These are phyloP conservation scores for Capsicum chinense DNA, from an alignment of 257 asterid genomes.

Conservation along the genomic window DNA sequence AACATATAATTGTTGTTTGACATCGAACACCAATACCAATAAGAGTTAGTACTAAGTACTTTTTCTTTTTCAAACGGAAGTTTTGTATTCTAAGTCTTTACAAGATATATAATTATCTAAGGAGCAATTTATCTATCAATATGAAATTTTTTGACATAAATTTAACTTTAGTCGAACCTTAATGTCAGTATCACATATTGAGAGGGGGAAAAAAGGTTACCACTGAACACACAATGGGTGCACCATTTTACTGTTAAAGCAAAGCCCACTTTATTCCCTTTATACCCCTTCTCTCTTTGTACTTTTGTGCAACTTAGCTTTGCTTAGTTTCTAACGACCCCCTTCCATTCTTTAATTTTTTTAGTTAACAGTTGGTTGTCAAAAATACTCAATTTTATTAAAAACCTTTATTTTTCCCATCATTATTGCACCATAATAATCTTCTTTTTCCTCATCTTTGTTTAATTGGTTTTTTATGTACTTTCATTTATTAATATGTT, in stretches of 20 bases:
- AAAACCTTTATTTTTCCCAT: not conserved
- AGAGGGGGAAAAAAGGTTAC: no score
- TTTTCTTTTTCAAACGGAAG: not conserved
- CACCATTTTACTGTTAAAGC: constrained; percentile 21
- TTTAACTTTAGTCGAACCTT: no score
- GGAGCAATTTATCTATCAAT: no score
- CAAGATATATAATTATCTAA: not conserved
- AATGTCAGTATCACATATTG: no score
- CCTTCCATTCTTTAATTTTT: not conserved
- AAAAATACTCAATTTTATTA: not conserved
- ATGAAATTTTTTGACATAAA: no score
- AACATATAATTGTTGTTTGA: not conserved
- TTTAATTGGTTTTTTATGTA: not conserved
- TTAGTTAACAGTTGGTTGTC: constrained; percentile 6
- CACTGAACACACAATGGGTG: not conserved
- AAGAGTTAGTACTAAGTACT: not conserved
- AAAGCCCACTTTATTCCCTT: constrained; percentile 11
- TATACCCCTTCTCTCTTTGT: not conserved
- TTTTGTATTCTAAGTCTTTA: not conserved
- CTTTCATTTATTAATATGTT: not conserved
- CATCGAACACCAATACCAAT: no score
- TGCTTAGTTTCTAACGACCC: constrained; percentile 21
- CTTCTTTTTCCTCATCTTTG: not conserved
- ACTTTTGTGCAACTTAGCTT: not conserved
- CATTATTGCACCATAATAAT: constrained; percentile 2